These are phyloP conservation scores for Martiniozyma asiatica DNA, from an alignment of 1,139 yeast genomes.

Conservation along the genomic window DNA sequence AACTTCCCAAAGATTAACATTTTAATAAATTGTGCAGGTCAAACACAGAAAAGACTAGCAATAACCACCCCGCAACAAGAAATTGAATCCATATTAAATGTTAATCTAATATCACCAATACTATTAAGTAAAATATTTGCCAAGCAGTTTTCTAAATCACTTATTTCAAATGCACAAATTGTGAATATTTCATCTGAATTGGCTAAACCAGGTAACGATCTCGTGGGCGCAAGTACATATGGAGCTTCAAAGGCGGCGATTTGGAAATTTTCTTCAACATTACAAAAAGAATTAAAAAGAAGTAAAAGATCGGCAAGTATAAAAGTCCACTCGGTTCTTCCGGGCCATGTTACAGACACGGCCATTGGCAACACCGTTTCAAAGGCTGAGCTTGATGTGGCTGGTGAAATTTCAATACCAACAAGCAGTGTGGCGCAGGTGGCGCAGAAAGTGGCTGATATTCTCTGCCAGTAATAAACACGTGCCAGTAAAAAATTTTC, in stretches of 20 bases:
- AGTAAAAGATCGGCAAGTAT: constrained; percentile 23
- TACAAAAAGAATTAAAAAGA: constrained; percentile 50
- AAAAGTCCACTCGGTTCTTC: constrained; percentile 55
- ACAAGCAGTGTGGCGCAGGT: constrained; percentile 3
- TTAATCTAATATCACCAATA: constrained; percentile 61
- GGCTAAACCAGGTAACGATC: constrained; percentile 27
- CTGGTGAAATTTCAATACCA: too few relatives aligned
- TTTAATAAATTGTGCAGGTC: constrained; percentile 74
- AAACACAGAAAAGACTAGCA: constrained; percentile 51
- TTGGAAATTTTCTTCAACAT: constrained; percentile 48
- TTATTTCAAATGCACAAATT: constrained; percentile 23
- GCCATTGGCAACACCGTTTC: constrained; percentile 45
- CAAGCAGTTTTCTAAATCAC: constrained; percentile 32
- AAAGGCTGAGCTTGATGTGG: constrained; percentile 10
- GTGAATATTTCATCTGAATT: constrained; percentile 69
- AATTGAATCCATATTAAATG: constrained; percentile 38
- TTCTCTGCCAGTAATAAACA: background rate
- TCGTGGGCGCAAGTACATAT: constrained; percentile 63
- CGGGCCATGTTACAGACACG: constrained; percentile 64
- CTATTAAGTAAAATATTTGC: constrained; percentile 38
- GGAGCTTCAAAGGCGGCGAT: constrained; percentile 76
- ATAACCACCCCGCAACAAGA: constrained; percentile 31
- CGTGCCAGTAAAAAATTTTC: constrained; percentile 1
- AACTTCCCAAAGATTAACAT: constrained; percentile 25
- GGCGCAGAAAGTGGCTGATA: constrained; percentile 2